Evolutionary conservation across 345 rosid species (phyloP).

Genomic region (Sapria himalayana): DNA sequence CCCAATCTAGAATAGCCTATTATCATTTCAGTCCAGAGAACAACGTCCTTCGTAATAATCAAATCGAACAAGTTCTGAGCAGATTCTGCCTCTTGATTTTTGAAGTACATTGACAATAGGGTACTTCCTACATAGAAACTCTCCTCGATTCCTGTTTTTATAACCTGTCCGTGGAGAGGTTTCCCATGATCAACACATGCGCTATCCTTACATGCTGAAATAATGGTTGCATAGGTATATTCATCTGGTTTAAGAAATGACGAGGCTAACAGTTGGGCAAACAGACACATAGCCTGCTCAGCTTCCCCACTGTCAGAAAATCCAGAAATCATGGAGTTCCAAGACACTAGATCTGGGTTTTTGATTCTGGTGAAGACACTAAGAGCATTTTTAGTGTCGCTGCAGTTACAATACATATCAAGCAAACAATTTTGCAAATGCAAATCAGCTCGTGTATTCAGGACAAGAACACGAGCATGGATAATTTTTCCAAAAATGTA

Average conservation of each 20-base stretch:
- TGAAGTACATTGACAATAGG: conserved; percentile 59
- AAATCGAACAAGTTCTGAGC: conserved; percentile 26
- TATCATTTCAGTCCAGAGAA: conserved; percentile 89
- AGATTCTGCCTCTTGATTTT: conserved; percentile 29
- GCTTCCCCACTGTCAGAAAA: conserved; percentile 38
- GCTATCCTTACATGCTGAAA: conserved; percentile 27
- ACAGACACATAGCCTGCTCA: conserved; percentile 31
- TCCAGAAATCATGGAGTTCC: conserved; percentile 71
- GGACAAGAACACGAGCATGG: conserved; percentile 35
- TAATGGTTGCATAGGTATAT: conserved; percentile 48
- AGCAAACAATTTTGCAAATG: conserved; percentile 61
- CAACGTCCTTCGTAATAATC: conserved; percentile 34
- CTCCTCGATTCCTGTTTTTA: conserved; percentile 26
- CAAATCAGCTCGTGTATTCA: conserved; percentile 21
- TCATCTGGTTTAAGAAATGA: conserved; percentile 44
- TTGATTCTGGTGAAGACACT: conserved; percentile 25
- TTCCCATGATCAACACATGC: conserved; percentile 24
- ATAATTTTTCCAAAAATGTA: conserved; percentile 20
- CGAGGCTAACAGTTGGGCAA: conserved; percentile 17
- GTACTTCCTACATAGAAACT: conserved; percentile 47
- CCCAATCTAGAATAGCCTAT: conserved; percentile 49
- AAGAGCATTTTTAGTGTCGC: conserved; percentile 22
- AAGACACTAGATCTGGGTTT: conserved; percentile 41
- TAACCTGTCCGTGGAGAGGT: conserved; percentile 42
- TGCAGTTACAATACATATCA: conserved; percentile 63